These are phyloP conservation scores for Platanthera guangdongensis DNA, from an alignment of 106 monocot species.

Conservation along the genomic window DNA sequence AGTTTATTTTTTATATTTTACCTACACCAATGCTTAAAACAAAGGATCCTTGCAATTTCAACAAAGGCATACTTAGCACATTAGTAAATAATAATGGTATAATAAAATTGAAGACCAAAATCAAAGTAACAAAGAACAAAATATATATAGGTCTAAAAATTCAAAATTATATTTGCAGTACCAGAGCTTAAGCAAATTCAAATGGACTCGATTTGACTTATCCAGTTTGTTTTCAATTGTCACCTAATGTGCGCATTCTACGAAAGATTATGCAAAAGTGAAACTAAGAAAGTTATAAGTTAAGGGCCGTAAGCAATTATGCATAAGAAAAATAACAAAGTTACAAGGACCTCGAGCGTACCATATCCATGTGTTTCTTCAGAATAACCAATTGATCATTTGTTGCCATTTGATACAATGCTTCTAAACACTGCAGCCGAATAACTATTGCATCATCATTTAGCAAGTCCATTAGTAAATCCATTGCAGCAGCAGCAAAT, in stretches of 20 bases:
- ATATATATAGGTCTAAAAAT: background rate
- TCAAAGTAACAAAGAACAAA: background rate
- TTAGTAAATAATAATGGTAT: background rate
- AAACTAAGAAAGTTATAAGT: background rate
- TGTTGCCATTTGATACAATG: slow-evolving; percentile 60
- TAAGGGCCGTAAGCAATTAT: background rate
- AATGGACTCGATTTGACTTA: background rate
- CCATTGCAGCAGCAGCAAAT: slow-evolving; percentile 49
- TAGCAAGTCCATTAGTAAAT: slow-evolving; percentile 75
- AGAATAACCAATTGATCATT: slow-evolving; percentile 42
- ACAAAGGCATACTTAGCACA: background rate
- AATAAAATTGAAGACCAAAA: background rate
- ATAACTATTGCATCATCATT: slow-evolving; percentile 69
- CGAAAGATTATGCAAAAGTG: background rate
- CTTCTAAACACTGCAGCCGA: slow-evolving; percentile 49
- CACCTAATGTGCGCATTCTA: background rate
- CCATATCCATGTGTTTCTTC: slow-evolving; percentile 83
- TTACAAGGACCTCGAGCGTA: slow-evolving; percentile 12
- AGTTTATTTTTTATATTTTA: background rate
- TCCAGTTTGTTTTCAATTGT: background rate
- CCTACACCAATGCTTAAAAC: background rate
- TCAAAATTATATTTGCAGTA: background rate
- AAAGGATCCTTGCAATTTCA: background rate
- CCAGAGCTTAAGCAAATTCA: background rate
- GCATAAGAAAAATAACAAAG: background rate